Conservation (phyloP, 345 rosid genomes). For the Populus pruinosa region DNA sequence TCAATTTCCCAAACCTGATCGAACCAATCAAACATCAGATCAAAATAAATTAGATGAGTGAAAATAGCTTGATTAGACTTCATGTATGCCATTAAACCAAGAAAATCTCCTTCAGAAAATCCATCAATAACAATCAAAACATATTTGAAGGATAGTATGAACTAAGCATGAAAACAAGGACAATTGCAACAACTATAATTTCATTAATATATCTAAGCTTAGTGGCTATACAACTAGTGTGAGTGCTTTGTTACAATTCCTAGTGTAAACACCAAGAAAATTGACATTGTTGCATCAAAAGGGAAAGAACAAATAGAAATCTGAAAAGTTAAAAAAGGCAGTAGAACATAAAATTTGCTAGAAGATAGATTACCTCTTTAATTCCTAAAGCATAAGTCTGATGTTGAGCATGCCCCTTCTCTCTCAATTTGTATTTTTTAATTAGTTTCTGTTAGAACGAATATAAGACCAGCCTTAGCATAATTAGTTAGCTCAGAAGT, state of each 20-base stretch:
- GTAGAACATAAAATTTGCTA: neutral
- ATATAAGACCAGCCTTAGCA: constrained; percentile 21
- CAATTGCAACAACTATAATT: too few species aligned
- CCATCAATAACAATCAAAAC: neutral
- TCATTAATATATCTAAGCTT: neutral
- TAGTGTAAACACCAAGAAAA: neutral
- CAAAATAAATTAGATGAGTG: neutral
- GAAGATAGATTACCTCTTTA: constrained; percentile 58
- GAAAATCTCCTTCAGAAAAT: neutral
- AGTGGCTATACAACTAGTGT: neutral
- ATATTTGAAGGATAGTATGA: neutral
- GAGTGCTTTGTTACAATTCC: neutral
- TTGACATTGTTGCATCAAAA: neutral
- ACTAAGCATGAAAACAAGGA: neutral
- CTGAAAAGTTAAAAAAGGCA: constrained; percentile 2
- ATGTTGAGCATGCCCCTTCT: constrained; percentile 78
- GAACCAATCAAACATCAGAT: constrained; percentile 14
- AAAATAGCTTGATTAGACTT: neutral
- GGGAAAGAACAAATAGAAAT: neutral
- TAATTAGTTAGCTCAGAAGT: neutral
- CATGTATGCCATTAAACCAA: neutral
- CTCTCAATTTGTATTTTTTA: constrained; percentile 67
- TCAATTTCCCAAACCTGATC: constrained; percentile 92
- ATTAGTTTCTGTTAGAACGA: constrained; percentile 52
- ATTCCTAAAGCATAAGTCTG: constrained; percentile 97